A percentile compares a stretch with the other conserved stretches of the same genome.
Evolutionary conservation across 2,329 filamentous ascomycete species (phyloP).

Genomic region (Zymoseptoria ardabiliae): DNA sequence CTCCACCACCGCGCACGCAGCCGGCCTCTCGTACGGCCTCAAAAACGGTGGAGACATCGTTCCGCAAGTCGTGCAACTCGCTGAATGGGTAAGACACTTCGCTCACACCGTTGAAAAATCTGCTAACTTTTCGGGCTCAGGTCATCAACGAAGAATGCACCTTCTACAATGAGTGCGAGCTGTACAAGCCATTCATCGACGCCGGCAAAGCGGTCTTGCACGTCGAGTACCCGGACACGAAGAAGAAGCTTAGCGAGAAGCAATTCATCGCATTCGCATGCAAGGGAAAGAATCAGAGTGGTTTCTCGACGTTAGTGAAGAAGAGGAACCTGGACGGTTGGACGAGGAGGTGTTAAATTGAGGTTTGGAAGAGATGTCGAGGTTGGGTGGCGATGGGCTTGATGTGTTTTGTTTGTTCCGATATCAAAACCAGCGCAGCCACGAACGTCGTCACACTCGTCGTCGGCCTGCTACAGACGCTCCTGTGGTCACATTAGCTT

Average conservation of each 20-base stretch:
- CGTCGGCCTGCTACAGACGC: too few relatives aligned
- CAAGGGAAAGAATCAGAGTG: slow-evolving; percentile 35
- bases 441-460: too few relatives aligned
- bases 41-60: slow-evolving; percentile 64
- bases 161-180: slow-evolving; percentile 53
- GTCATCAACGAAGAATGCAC: slow-evolving; percentile 60
- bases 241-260: neutral
- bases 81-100: slow-evolving; percentile 27
- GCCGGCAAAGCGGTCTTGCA: slow-evolving; percentile 63
- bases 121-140: neutral
- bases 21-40: slow-evolving; percentile 56
- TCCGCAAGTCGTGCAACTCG: slow-evolving; percentile 51
- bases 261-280: slow-evolving; percentile 24
- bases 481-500: too few relatives aligned
- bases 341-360: slow-evolving; percentile 20
- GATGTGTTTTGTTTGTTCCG: too few relatives aligned
- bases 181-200: slow-evolving; percentile 51
- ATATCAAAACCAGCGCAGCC: too few relatives aligned
- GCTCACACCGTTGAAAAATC: neutral
- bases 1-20: slow-evolving; percentile 46
- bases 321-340: slow-evolving; percentile 57
- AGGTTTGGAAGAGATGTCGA: too few relatives aligned
- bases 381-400: too few relatives aligned
- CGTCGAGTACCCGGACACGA: slow-evolving; percentile 61
- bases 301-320: slow-evolving; percentile 60